Conservation (phyloP, 106 monocot genomes). For the Triglochin maritima region DNA sequence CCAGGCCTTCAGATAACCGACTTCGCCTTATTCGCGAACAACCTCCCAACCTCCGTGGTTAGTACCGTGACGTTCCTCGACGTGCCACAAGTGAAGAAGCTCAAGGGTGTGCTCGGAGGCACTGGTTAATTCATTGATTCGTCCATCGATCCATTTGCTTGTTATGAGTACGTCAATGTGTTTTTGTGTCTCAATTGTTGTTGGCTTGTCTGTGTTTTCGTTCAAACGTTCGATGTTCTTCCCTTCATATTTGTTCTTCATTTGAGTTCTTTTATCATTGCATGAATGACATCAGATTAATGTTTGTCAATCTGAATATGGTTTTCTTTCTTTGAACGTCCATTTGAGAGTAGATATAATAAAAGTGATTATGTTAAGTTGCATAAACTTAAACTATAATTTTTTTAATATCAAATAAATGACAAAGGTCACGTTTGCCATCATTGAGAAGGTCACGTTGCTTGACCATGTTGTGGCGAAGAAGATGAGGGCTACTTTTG, state of each 20-base stretch:
- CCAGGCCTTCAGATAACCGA: slow-evolving; percentile 4
- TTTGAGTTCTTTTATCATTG: too few relatives aligned
- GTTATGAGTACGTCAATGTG: background rate
- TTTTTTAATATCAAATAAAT: too few relatives aligned
- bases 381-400: too few relatives aligned
- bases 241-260: too few relatives aligned
- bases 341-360: too few relatives aligned
- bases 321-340: too few relatives aligned
- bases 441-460: slow-evolving; percentile 54
- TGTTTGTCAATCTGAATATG: too few relatives aligned
- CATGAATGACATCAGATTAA: too few relatives aligned
- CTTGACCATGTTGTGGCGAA: slow-evolving; percentile 49
- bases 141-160: background rate
- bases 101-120: slow-evolving; percentile 11
- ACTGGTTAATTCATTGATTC: slow-evolving; percentile 4
- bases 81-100: slow-evolving; percentile 10
- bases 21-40: slow-evolving; percentile 5
- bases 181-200: background rate
- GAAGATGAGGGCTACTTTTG: slow-evolving; percentile 79
- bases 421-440: too few relatives aligned
- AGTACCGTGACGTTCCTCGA: slow-evolving; percentile 2
- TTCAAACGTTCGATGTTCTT: too few relatives aligned
- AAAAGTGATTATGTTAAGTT: too few relatives aligned
- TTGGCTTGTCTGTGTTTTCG: background rate
- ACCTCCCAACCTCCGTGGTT: background rate